Conservation (phyloP, 495 filamentous ascomycete species). For the Penicillium flavigenum region DNA sequence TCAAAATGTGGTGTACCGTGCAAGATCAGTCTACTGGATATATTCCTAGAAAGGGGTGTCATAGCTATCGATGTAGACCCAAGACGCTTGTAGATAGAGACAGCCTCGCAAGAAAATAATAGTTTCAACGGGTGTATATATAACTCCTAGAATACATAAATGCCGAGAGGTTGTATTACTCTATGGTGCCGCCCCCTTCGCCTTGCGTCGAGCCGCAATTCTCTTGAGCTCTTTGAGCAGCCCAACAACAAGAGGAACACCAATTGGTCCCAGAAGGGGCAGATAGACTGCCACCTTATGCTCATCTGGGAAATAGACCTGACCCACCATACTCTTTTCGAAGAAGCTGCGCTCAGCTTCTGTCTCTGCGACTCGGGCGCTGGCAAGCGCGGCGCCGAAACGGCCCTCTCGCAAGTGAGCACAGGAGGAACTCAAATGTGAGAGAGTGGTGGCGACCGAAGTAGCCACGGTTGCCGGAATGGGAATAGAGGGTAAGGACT, state of each 20-base stretch:
- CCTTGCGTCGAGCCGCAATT: constrained; percentile 41
- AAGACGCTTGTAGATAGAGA: neutral
- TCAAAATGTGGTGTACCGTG: neutral
- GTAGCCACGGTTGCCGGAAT: constrained; percentile 84
- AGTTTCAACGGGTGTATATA: constrained; percentile 8
- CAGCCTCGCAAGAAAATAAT: neutral
- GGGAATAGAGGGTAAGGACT: constrained; percentile 83
- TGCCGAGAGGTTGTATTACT: neutral
- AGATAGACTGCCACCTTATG: constrained; percentile 98
- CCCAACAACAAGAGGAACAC: constrained; percentile 82
- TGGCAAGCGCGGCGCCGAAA: constrained; percentile 67
- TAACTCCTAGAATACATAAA: constrained; percentile 12
- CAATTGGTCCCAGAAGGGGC: constrained; percentile 86
- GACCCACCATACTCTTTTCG: constrained; percentile 98
- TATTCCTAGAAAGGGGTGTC: neutral
- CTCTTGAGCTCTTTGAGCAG: constrained; percentile 75
- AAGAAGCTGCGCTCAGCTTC: constrained; percentile 96
- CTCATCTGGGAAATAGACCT: constrained; percentile 96
- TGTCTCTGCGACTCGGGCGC: constrained; percentile 78
- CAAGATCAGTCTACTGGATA: neutral
- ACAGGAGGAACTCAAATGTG: constrained; percentile 74
- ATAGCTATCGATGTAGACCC: neutral
- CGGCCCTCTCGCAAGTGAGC: constrained; percentile 63
- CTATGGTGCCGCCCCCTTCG: constrained; percentile 18
- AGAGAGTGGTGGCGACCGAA: constrained; percentile 76